Evolutionary conservation across 2,329 filamentous ascomycete genomes (phyloP).

Genomic region (Tolypocladium ophioglossoides): DNA sequence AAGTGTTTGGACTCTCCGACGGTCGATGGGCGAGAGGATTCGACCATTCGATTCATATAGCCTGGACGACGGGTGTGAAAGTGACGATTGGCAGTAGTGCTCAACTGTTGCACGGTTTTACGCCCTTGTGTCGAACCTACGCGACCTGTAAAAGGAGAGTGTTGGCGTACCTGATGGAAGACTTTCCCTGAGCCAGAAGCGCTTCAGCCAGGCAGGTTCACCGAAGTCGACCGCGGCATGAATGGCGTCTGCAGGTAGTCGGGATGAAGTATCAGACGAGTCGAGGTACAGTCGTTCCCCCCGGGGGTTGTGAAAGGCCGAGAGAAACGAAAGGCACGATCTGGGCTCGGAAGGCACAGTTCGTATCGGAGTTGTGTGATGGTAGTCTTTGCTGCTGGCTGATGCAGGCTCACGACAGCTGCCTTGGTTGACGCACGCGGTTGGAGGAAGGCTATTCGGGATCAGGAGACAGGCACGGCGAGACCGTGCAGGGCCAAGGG

Average conservation of each 20-base stretch:
- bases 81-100: too few relatives aligned
- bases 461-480: background rate
- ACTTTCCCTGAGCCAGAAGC: background rate
- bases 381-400: background rate
- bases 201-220: background rate
- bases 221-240: background rate
- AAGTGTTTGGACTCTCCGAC: too few relatives aligned
- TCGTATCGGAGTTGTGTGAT: background rate
- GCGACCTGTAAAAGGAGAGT: background rate
- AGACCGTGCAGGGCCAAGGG: background rate
- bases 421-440: background rate
- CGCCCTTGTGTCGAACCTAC: background rate
- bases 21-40: too few relatives aligned
- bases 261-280: background rate
- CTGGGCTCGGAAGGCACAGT: background rate
- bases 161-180: background rate
- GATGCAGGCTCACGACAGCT: background rate
- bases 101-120: background rate
- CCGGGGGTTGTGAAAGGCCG: background rate
- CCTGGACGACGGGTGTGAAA: background rate
- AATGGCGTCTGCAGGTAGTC: background rate
- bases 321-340: background rate
- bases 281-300: background rate
- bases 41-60: background rate
- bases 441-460: background rate